Base-by-base conservation (phyloP, 164 flowering plant genomes). In the Buxus sempervirens region DNA sequence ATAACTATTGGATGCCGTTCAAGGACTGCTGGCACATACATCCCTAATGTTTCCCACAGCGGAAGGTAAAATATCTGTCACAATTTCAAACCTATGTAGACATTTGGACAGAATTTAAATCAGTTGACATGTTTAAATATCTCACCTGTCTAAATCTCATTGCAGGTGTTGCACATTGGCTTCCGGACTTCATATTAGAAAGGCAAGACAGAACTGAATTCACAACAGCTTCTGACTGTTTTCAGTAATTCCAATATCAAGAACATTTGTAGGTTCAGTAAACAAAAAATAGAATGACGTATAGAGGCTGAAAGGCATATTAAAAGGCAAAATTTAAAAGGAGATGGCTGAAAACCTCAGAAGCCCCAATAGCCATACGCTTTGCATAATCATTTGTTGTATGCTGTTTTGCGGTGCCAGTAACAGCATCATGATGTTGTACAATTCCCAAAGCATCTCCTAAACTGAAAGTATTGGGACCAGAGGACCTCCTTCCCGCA, bases 351-450 rank as follows among this genome's bases (percentile, higher is more conserved):
- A 69, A 23, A 54, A 88, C 98, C 89, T 89, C 91, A 60, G 88
- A 63, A 72, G 86, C 86, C 57, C 96, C 98, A 70, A 81, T 72
- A 56, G 90, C 85, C 63, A 94, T 82, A 57, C 96, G 90, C 75
- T 90, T 94, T 27, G 79, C 82, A 70, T 88, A 94, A 77, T 94
- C 98, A 79, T 94, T 68, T 27, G 98, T 88, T 54, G 92, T 86
- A 71, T 90, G 97, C 71, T 92, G 93, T 67, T 83, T 88, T 62
- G 92, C 96, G 57, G 97, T 94, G 49, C 98, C 98, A 70, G 85
- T 79, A 63, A 90, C 77, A 67, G 92, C 97, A 80, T 91, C 97
- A 78, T 91, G 98, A 75, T 94, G 98, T 72, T 94, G 96, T 26
- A 84, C 91, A 69, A 85, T 82, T 60, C 91, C 98, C 60, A 94